Base-by-base conservation (phyloP, 192 early-diverging fungal genomes). In the Chytriomyces confervae region DNA sequence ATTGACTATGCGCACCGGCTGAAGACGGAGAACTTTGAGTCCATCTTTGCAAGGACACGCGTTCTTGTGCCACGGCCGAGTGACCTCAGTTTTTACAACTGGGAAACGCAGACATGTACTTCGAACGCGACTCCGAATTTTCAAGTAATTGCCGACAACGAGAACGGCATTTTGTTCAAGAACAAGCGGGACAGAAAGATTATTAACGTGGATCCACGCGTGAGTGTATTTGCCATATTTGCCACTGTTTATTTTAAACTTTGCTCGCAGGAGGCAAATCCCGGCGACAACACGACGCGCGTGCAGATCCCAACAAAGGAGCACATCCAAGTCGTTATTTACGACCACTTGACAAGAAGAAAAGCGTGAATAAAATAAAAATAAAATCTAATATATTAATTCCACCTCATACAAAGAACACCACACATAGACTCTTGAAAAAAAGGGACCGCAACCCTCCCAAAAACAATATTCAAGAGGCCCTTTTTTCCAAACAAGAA, bases 11-110 rank as follows among this genome's bases (percentile, higher is more conserved):
- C 89, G 7, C 84, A 91, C 71, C 84, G 89, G 10, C 70, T 91
- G 48, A 90, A 91, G 61, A 84, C 84, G 20, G 89, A 91, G 72
- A 87, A 88, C 72, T 91, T 91, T 78, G 89, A 91, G 76, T 73
- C 81, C 18, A 89, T 91, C 79, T 91, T 91, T 70, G 71, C 69
- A 18, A 73, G 80, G 47, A 69, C 77, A 16, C 77, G 81, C n/a
- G 61, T 71, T 4, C 64, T 91, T 62, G 61, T 86, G 64, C 89
- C 89, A 24, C 77, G 86, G 43, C 83, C 88, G 18, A 79, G 83
- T 7, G 89, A 91, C 77, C 82, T 91, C 87, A 84, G 82, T 46
- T 91, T 91, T 76, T 91, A 89, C 83, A 91, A 91, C 76, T 90
- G 89, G 89, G 89, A 91, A 69, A 91, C 89, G 23, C 89, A 91